These are phyloP conservation scores for Lupinus albus DNA, from an alignment of 306 rosid genomes.

Conservation along the genomic window DNA sequence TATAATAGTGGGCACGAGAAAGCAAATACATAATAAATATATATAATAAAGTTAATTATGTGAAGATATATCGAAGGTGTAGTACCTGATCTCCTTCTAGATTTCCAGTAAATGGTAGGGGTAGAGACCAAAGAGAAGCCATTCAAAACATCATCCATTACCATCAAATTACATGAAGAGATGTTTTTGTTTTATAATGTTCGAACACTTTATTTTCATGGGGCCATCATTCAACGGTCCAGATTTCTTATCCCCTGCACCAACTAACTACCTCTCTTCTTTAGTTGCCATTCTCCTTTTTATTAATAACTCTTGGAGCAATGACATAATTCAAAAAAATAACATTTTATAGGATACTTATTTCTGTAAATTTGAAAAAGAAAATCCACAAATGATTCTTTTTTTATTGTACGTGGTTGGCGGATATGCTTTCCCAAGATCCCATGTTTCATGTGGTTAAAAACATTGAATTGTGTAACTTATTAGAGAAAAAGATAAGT, in stretches of 20 bases:
- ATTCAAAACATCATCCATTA: conserved; percentile 54
- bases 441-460: neutral
- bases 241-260: conserved; percentile 62
- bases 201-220: conserved; percentile 19
- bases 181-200: neutral
- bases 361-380: too few relatives aligned
- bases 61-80: neutral
- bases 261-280: too few relatives aligned
- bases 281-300: too few relatives aligned
- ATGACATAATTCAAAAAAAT: too few relatives aligned
- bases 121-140: conserved; percentile 74
- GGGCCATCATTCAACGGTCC: conserved; percentile 58
- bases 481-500: too few relatives aligned
- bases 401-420: conserved; percentile 24
- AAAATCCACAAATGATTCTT: too few relatives aligned
- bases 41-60: neutral
- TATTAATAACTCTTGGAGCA: too few relatives aligned
- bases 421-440: conserved; percentile 39
- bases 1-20: too few relatives aligned
- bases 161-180: conserved; percentile 40
- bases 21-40: neutral
- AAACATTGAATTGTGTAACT: too few relatives aligned
- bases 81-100: conserved; percentile 86
- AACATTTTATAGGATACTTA: too few relatives aligned
- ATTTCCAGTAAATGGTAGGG: conserved; percentile 78